phyloP scores from a whole-genome alignment of 345 rosid species.

The Capsella bursapastoris region DNA sequence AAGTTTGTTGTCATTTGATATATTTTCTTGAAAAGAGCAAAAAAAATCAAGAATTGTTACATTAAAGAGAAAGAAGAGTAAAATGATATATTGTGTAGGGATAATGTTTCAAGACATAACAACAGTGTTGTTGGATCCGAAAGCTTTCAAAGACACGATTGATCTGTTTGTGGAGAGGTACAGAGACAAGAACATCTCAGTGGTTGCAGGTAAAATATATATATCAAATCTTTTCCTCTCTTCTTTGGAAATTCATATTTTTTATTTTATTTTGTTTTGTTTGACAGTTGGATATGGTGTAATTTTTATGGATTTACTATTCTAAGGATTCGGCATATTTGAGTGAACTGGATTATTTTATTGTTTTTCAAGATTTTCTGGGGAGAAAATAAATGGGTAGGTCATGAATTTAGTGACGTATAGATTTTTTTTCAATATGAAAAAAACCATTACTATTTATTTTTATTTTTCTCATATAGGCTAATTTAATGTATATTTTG shows the following conservation, averaged over 20 bases:
- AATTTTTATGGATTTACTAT: constrained; percentile 24
- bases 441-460: not conserved
- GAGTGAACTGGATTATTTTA: constrained; percentile 27
- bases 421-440: not conserved
- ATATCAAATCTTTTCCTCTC: not conserved
- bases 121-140: constrained; percentile 81
- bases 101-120: constrained; percentile 98
- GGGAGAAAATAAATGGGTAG: constrained; percentile 31
- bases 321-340: constrained; percentile 23
- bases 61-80: not conserved
- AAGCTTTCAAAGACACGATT: constrained; percentile 88
- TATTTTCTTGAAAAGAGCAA: not conserved
- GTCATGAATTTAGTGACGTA: constrained; percentile 38
- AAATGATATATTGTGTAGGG: constrained; percentile 50
- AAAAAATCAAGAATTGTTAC: not conserved
- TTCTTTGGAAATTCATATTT: not conserved
- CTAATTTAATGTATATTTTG: not conserved
- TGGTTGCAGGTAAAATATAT: constrained; percentile 78
- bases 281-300: constrained; percentile 1
- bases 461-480: not conserved
- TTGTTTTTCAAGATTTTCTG: constrained; percentile 35
- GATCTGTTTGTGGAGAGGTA: constrained; percentile 94
- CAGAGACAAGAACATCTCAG: constrained; percentile 83
- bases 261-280: not conserved
- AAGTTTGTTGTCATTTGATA: not conserved